phyloP scores from a whole-genome alignment of 768 basidiomycete genomes.

The Tulasnella sp. region DNA sequence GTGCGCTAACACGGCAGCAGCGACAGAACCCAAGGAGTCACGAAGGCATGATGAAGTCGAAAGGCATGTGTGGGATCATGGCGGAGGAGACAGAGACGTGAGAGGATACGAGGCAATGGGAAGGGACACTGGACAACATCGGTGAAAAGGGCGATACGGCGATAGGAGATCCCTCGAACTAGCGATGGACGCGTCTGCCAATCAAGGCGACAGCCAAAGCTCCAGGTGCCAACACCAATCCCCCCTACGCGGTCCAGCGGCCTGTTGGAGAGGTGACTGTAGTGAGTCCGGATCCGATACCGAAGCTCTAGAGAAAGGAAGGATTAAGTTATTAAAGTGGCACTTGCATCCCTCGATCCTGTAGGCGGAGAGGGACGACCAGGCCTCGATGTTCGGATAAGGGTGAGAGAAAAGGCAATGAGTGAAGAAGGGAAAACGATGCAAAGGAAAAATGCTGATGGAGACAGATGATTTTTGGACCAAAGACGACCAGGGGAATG shows the following conservation, averaged over 20 bases:
- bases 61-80: background rate
- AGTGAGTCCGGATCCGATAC: too few species aligned
- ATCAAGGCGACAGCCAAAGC: background rate
- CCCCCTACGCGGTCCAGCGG: too few species aligned
- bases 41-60: background rate
- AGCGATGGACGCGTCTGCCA: background rate
- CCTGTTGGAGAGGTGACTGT: too few species aligned
- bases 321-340: conserved; percentile 13
- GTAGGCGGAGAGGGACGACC: conserved; percentile 13
- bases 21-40: background rate
- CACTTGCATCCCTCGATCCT: conserved; percentile 14
- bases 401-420: background rate
- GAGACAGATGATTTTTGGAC: conserved; percentile 8
- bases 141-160: background rate
- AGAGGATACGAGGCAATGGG: background rate
- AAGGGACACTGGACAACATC: conserved; percentile 4
- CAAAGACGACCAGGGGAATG: background rate
- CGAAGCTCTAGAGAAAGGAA: background rate
- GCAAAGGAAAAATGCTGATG: background rate
- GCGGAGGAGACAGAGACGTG: background rate
- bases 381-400: conserved; percentile 1
- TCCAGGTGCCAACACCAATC: too few species aligned
- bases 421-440: background rate
- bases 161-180: background rate
- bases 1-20: background rate